These are phyloP conservation scores for Boechera stricta DNA, from an alignment of 345 rosid species.

Conservation along the genomic window DNA sequence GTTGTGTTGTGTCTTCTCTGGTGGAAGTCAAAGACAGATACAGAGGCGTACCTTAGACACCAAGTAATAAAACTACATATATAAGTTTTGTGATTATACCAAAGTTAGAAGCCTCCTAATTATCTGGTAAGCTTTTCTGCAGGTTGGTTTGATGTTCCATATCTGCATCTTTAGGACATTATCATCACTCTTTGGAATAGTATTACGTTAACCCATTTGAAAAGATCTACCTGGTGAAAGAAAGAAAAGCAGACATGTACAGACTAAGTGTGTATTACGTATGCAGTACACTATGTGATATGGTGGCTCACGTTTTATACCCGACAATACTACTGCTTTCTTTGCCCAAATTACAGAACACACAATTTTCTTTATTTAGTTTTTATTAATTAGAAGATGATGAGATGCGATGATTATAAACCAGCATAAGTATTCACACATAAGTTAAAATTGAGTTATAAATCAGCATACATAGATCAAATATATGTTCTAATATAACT, in stretches of 20 bases:
- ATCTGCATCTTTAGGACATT: slow-evolving; percentile 99
- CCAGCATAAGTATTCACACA: too few relatives aligned
- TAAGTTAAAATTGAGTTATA: too few relatives aligned
- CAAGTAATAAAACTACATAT: slow-evolving; percentile 57
- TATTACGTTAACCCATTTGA: slow-evolving; percentile 93
- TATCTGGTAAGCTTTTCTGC: slow-evolving; percentile 22
- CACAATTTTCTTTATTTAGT: too few relatives aligned
- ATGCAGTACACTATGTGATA: slow-evolving; percentile 92
- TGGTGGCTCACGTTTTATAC: slow-evolving; percentile 89
- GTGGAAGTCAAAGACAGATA: slow-evolving; percentile 87
- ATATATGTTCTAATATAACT: too few relatives aligned
- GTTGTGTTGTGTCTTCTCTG: slow-evolving; percentile 88
- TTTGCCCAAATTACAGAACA: too few relatives aligned
- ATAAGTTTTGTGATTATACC: background rate
- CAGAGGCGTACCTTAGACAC: slow-evolving; percentile 92
- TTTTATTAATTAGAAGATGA: too few relatives aligned
- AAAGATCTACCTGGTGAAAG: slow-evolving; percentile 87
- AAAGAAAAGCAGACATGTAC: slow-evolving; percentile 97
- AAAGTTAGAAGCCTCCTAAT: slow-evolving; percentile 7
- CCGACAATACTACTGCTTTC: slow-evolving; percentile 49
- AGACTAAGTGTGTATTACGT: slow-evolving; percentile 85
- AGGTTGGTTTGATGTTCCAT: slow-evolving; percentile 94
- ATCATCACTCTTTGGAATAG: slow-evolving; percentile 89
- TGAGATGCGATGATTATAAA: too few relatives aligned
- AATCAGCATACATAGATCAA: too few relatives aligned